Conservation (phyloP, 129 eudicot genomes). For the Silybum marianum region DNA sequence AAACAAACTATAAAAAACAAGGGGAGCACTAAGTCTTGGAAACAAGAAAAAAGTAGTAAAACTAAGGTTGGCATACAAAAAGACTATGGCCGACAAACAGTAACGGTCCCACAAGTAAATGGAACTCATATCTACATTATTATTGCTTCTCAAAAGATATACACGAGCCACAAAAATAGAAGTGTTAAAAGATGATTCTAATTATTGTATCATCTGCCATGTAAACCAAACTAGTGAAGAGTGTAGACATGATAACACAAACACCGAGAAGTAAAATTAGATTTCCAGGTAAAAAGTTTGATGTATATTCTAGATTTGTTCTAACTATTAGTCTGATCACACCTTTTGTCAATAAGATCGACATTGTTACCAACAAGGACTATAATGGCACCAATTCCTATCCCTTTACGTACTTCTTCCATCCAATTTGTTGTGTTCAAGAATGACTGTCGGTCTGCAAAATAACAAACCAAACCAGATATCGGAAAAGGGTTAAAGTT, state of each 20-base stretch:
- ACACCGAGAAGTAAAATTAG: background rate
- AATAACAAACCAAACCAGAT: background rate
- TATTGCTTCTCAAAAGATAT: constrained; percentile 3
- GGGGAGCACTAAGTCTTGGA: background rate
- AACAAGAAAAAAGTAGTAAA: too few species aligned
- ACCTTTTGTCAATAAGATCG: constrained; percentile 97
- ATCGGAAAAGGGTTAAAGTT: constrained; percentile 10
- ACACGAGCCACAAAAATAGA: background rate
- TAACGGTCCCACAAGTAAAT: background rate
- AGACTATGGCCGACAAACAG: background rate
- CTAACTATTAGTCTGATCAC: constrained; percentile 10
- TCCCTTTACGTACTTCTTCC: constrained; percentile 86
- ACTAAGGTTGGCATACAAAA: background rate
- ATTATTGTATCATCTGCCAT: background rate
- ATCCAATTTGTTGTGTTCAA: constrained; percentile 88
- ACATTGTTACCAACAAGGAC: constrained; percentile 97
- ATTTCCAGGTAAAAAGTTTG: background rate
- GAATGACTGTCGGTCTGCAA: constrained; percentile 85
- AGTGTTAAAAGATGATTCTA: background rate
- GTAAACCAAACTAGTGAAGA: background rate
- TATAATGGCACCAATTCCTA: constrained; percentile 82
- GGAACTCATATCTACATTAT: background rate
- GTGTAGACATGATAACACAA: background rate
- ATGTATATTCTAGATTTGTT: background rate
- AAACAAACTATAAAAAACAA: too few species aligned